Evolutionary conservation across 768 basidiomycete species (phyloP), one percentile per base, ranked within the genome.

Genomic region (Kwoniella mangroviensis): DNA sequence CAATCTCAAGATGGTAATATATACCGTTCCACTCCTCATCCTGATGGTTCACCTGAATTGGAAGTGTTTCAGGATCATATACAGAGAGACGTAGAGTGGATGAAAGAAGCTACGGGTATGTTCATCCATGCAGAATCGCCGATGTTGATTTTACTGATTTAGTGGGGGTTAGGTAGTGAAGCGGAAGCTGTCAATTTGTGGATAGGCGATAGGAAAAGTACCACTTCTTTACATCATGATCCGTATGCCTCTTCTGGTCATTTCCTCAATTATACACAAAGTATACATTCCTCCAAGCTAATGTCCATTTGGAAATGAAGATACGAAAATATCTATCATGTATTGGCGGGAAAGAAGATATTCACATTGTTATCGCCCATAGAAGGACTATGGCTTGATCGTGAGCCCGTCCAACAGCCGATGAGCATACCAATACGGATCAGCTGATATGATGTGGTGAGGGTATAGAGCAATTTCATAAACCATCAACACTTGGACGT

Each of bases 1-100:
- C 94, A 97, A 81, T 92, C 91, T 4, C 94, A 97, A 81, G 93
- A 96, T 79, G 94, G 94, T 10, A 98, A 97, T 81, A 69, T 96
- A 26, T 93, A 88, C 75, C 73, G 78, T 11, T 70, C 69, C 0
- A 59, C 58, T 22, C 63, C 66, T 2, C 65, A 51, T 41, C 40
- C 69, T 3, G 11, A 43, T 4, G 72, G 65, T 26, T 63, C 55
- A n/a, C 72, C 76, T 6, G 92, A 94, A 79, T 89, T 93, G 65
- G 84, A 84, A 41, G 80, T 86, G 6, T 83, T 94, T 19, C 87
- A 88, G 73, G 68, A 76, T n/a, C 90, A 92, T 78, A 87, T 95
- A 10, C 89, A 90, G 0, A 80, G 84, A 17, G 89, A 92, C 61
- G 85, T 95, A 11, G 68, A 85, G 2, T 95, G 91, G 88, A 91